Base-by-base conservation (phyloP, 139 green algal genomes). In the Edaphochlamys debaryana region DNA sequence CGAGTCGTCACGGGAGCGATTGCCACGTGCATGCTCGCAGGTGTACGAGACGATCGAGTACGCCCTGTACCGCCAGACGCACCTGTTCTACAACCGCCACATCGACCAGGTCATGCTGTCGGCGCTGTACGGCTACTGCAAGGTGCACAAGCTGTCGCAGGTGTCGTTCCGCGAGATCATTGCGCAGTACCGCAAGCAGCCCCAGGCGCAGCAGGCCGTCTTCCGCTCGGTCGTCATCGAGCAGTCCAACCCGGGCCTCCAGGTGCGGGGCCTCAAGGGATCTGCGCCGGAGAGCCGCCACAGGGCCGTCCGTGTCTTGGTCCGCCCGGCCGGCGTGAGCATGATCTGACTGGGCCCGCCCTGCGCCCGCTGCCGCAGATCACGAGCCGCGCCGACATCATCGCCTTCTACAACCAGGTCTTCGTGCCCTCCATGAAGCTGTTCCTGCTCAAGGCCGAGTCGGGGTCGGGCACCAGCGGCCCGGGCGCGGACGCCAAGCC, bases 21-120 rank as follows among this genome's bases (percentile, higher is more conserved):
- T n/a, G n/a, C n/a, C 45, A 54, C 45, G 45, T 54, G 45, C 45
- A 13, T 54, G 45, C n/a, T n/a, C 25, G 66, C 86, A 95, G 90
- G 92, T 92, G 52, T 94, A 95, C 80, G 85, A 88, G 2, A 73
- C 94, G 19, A 84, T 96, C 41, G 71, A 93, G 68, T 79, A 95
- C 67, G 90, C 91, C 29, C 64, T 98, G 58, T 94, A 93, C 68
- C 41, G 93, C 29, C 88, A 98, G 50, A 97, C 94, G 20, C 74
- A 85, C 79, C 91, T 99, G 34, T 86, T 98, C 58, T 99, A 97
- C 88, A 92, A 93, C 56, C 92, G 96, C 9, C 96, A 99, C 88
- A 52, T 98, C 40, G 96, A 99, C 87, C 95, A 98, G 87, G 62
- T 98, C 20, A 69, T 99, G 38, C 92, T 99, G 36, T 94, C 85